Conservation (phyloP, 2,329 filamentous ascomycete species). For the Alternaria sp. region DNA sequence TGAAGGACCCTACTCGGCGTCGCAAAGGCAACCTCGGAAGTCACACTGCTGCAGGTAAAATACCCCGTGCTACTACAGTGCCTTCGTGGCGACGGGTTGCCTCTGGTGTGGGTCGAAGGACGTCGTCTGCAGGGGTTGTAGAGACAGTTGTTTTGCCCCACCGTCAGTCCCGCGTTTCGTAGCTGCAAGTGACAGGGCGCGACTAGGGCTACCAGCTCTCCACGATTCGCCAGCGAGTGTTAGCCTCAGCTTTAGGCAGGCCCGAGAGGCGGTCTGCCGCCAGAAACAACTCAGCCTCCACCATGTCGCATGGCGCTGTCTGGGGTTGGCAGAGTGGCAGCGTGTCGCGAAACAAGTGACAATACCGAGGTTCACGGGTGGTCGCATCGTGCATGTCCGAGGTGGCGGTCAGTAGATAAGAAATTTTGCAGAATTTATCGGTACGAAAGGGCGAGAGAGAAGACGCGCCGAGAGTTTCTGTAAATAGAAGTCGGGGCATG, state of each 20-base stretch:
- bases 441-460: slow-evolving; percentile 9
- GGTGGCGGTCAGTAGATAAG: slow-evolving; percentile 7
- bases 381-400: not conserved
- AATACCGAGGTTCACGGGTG: slow-evolving; percentile 4
- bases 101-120: not conserved
- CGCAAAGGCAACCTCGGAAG: not conserved
- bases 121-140: slow-evolving; percentile 1
- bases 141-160: slow-evolving; percentile 16
- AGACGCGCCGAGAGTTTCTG: slow-evolving; percentile 7
- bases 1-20: slow-evolving; percentile 2
- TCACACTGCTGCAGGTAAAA: not conserved
- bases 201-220: slow-evolving; percentile 3
- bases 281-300: slow-evolving; percentile 19
- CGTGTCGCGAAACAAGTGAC: slow-evolving; percentile 4
- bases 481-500: slow-evolving; percentile 17
- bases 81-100: not conserved
- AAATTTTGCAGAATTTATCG: slow-evolving; percentile 9
- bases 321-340: slow-evolving; percentile 13
- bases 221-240: slow-evolving; percentile 8
- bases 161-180: slow-evolving; percentile 11
- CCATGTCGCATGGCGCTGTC: slow-evolving; percentile 6
- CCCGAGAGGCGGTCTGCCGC: slow-evolving; percentile 16
- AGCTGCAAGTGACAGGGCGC: slow-evolving; percentile 1
- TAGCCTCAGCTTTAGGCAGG: slow-evolving; percentile 8
- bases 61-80: slow-evolving; percentile 1